Percentiles rank a stretch among this genome's conserved stretches.
Conservation (phyloP, 1,139 yeast species). For the Williopsis jadinii region DNA sequence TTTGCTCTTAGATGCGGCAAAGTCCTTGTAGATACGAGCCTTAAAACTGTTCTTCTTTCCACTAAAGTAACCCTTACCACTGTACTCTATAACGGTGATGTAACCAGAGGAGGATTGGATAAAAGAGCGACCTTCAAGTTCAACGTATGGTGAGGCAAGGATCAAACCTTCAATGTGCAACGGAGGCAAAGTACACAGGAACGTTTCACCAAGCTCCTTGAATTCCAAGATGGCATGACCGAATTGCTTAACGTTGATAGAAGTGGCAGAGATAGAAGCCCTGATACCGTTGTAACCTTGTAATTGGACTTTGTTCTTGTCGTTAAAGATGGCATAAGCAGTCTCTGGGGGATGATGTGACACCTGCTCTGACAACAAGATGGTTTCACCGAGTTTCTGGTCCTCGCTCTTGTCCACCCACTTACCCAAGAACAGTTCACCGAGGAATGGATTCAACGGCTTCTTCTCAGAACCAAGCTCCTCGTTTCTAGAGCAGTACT, state of each 20-base stretch:
- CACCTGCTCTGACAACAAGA: slow-evolving; percentile 81
- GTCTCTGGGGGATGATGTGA: slow-evolving; percentile 96
- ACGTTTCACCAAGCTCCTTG: slow-evolving; percentile 56
- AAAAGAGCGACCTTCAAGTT: slow-evolving; percentile 76
- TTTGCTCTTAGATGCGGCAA: slow-evolving; percentile 38
- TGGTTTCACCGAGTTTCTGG: slow-evolving; percentile 57
- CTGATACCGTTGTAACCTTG: slow-evolving; percentile 89
- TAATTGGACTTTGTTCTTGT: slow-evolving; percentile 55
- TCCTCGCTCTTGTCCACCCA: slow-evolving; percentile 54
- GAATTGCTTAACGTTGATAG: slow-evolving; percentile 76
- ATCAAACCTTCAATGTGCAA: slow-evolving; percentile 90
- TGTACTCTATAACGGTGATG: slow-evolving; percentile 65
- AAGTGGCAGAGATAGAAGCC: slow-evolving; percentile 74
- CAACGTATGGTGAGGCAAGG: slow-evolving; percentile 85
- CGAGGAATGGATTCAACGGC: slow-evolving; percentile 90
- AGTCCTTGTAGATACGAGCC: slow-evolving; percentile 64
- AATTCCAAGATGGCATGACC: slow-evolving; percentile 81
- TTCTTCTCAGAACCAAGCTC: slow-evolving; percentile 90
- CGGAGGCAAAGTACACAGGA: slow-evolving; percentile 87
- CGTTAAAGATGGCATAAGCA: slow-evolving; percentile 74
- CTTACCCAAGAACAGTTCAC: slow-evolving; percentile 85
- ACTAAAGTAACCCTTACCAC: slow-evolving; percentile 93
- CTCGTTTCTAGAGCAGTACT: slow-evolving; percentile 89
- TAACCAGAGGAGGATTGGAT: slow-evolving; percentile 81
- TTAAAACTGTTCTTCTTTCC: slow-evolving; percentile 92